Conservation (phyloP, 2,329 filamentous ascomycete genomes). For the Xylaria sp. region DNA sequence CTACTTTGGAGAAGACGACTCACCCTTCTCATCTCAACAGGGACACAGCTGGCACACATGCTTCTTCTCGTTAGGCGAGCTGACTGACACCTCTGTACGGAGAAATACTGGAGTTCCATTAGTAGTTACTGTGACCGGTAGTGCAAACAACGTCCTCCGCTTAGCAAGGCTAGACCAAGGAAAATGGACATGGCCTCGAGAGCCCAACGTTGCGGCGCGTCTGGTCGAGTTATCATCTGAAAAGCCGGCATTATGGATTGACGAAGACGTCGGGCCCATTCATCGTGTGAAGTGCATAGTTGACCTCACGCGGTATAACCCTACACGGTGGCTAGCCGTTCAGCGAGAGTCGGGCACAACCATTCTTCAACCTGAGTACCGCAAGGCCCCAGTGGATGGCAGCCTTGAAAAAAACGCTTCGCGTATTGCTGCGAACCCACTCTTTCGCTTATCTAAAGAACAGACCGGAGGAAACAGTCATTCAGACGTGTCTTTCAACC, state of each 20-base stretch:
- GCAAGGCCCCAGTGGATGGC: slow-evolving; percentile 46
- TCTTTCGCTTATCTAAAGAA: slow-evolving; percentile 63
- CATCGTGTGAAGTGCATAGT: slow-evolving; percentile 62
- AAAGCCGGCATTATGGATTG: slow-evolving; percentile 65
- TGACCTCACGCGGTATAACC: slow-evolving; percentile 52
- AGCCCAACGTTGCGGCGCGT: slow-evolving; percentile 59
- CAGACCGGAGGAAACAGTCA: slow-evolving; percentile 67
- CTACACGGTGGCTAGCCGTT: slow-evolving; percentile 63
- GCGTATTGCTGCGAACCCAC: slow-evolving; percentile 65
- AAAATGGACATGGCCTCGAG: slow-evolving; percentile 64
- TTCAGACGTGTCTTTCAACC: slow-evolving; percentile 73
- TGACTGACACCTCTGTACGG: slow-evolving; percentile 55
- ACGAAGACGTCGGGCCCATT: slow-evolving; percentile 59
- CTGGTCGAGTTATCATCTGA: slow-evolving; percentile 57
- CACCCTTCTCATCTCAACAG: slow-evolving; percentile 25
- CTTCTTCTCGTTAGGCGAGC: slow-evolving; percentile 68
- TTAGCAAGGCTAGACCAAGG: slow-evolving; percentile 63
- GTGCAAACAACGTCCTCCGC: slow-evolving; percentile 67
- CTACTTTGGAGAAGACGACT: slow-evolving; percentile 40
- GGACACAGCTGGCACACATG: slow-evolving; percentile 39
- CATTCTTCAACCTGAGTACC: slow-evolving; percentile 63
- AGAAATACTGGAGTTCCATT: slow-evolving; percentile 48
- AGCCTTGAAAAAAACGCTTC: slow-evolving; percentile 53
- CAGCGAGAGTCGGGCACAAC: slow-evolving; percentile 64
- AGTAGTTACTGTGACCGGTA: slow-evolving; percentile 65